Conservation (phyloP, 2,329 filamentous ascomycete genomes). For the Fonsecaea erecta region DNA sequence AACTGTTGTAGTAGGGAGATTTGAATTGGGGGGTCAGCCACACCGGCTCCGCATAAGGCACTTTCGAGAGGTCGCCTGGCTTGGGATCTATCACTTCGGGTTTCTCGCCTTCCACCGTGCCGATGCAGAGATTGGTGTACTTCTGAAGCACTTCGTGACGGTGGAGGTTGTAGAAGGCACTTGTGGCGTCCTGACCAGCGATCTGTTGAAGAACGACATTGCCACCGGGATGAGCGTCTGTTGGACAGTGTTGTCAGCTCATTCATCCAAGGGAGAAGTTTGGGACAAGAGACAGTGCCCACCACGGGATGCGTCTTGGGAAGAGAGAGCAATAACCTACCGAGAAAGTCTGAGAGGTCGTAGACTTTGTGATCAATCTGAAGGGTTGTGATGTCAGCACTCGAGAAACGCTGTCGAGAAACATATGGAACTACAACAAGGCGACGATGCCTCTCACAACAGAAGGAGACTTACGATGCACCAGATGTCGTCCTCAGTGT, state of each 20-base stretch:
- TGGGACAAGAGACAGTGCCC: too few species aligned
- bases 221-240: slow-evolving; percentile 60
- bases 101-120: slow-evolving; percentile 74
- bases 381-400: background rate
- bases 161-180: slow-evolving; percentile 77
- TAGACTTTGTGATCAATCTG: slow-evolving; percentile 64
- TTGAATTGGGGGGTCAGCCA: slow-evolving; percentile 80
- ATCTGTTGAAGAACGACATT: slow-evolving; percentile 48
- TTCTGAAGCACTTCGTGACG: slow-evolving; percentile 85
- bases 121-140: slow-evolving; percentile 75
- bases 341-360: slow-evolving; percentile 61
- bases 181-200: slow-evolving; percentile 50
- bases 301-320: too few species aligned
- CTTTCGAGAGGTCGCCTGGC: slow-evolving; percentile 72
- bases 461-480: slow-evolving; percentile 43
- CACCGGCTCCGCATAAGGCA: slow-evolving; percentile 83
- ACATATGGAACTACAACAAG: background rate
- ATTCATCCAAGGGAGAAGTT: background rate
- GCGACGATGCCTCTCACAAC: background rate
- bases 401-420: background rate
- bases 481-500: slow-evolving; percentile 56
- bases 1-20: slow-evolving; percentile 70
- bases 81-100: slow-evolving; percentile 72
- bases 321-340: background rate
- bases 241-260: background rate